A percentile compares a stretch with the other conserved stretches of the same genome.
phyloP scores from a whole-genome alignment of 2,329 filamentous ascomycete species.

The Exophiala sideris region DNA sequence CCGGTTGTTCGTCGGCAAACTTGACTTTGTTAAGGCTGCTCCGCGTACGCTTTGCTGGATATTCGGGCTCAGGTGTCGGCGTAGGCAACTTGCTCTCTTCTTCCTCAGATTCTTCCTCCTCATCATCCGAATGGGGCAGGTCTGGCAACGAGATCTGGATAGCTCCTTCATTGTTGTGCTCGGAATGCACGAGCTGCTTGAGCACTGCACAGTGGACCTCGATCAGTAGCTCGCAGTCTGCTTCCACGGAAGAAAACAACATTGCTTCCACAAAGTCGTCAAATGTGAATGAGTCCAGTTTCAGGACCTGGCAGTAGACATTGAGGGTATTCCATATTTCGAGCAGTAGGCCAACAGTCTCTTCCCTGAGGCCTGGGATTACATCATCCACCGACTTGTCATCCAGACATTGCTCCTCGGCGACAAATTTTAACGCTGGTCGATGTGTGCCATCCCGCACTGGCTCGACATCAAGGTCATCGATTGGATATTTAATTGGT shows the following conservation, averaged over 20 bases:
- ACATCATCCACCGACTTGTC: constrained; percentile 47
- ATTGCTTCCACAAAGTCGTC: constrained; percentile 93
- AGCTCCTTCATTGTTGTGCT: constrained; percentile 68
- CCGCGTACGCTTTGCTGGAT: constrained; percentile 69
- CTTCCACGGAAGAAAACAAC: constrained; percentile 68
- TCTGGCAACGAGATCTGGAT: constrained; percentile 76
- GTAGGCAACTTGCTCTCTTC: constrained; percentile 53
- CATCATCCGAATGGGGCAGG: constrained; percentile 67
- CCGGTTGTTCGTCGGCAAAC: constrained; percentile 56
- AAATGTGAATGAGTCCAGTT: constrained; percentile 94
- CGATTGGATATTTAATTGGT: constrained; percentile 88
- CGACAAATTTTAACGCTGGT: constrained; percentile 74
- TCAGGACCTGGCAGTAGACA: constrained; percentile 94
- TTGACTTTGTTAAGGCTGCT: constrained; percentile 82
- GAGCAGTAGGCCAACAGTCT: constrained; percentile 77
- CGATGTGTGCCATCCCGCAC: constrained; percentile 62
- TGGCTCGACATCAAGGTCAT: constrained; percentile 79
- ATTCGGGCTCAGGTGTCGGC: constrained; percentile 68
- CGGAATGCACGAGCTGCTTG: constrained; percentile 76
- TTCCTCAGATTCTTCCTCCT: constrained; percentile 61
- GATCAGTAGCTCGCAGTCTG: constrained; percentile 78
- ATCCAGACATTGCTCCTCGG: constrained; percentile 47
- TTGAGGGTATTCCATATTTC: constrained; percentile 97
- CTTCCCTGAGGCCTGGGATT: constrained; percentile 67
- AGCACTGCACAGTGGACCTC: constrained; percentile 90